phyloP scores from a whole-genome alignment of 2,329 filamentous ascomycete genomes.

The Hirsutella thompsonii region DNA sequence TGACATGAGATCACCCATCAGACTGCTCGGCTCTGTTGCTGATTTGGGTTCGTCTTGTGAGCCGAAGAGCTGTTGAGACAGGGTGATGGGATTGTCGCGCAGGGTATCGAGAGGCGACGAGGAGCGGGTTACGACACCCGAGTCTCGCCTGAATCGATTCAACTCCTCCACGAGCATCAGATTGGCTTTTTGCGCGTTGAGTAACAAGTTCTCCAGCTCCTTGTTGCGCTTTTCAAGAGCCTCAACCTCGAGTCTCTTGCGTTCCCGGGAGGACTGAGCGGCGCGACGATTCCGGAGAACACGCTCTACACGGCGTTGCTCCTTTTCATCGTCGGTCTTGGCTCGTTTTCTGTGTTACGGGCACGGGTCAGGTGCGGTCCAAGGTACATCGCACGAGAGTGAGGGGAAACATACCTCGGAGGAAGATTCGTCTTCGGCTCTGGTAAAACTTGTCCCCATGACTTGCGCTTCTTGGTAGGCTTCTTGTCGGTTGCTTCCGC shows the following conservation, averaged over 20 bases:
- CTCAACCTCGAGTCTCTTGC: constrained; percentile 81
- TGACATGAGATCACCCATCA: constrained; percentile 30
- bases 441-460: constrained; percentile 94
- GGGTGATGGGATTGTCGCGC: constrained; percentile 35
- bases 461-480: constrained; percentile 85
- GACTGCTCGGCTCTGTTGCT: constrained; percentile 14
- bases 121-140: constrained; percentile 26
- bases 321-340: constrained; percentile 98
- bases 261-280: constrained; percentile 90
- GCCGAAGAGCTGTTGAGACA: constrained; percentile 46
- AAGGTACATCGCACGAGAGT: background rate
- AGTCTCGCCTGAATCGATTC: constrained; percentile 31
- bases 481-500: constrained; percentile 45
- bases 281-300: constrained; percentile 93
- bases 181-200: constrained; percentile 44
- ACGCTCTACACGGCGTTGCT: constrained; percentile 92
- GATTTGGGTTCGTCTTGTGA: constrained; percentile 26
- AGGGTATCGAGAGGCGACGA: constrained; percentile 29
- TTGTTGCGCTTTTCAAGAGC: constrained; percentile 65
- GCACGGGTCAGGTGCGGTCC: background rate
- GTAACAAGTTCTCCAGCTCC: constrained; percentile 51
- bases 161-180: constrained; percentile 35
- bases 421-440: constrained; percentile 94
- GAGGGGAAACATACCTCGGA: constrained; percentile 49
- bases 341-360: constrained; percentile 62